A percentile compares a stretch with the other conserved stretches of the same genome.
These are phyloP conservation scores for Populus hybrid DNA, from an alignment of 441 rosid genomes.

Conservation along the genomic window DNA sequence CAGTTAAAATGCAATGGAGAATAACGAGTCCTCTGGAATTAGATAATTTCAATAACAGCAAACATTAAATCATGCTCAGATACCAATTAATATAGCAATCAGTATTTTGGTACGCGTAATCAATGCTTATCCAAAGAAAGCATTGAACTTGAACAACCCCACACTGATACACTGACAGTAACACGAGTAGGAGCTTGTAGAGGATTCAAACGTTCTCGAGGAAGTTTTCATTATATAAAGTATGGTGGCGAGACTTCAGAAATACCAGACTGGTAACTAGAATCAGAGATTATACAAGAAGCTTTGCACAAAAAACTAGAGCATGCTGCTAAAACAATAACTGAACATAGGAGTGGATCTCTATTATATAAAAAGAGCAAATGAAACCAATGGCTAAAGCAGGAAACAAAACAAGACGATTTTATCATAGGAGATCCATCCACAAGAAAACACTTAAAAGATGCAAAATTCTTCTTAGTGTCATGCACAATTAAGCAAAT, in stretches of 20 bases:
- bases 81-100: not conserved
- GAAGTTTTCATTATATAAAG: not conserved
- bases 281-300: not conserved
- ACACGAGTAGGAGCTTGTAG: not conserved
- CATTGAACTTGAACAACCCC: not conserved
- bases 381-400: not conserved
- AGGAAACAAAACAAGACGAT: not conserved
- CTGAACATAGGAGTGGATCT: not conserved
- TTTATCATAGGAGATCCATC: not conserved
- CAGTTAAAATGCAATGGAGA: not conserved
- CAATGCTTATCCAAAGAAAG: not conserved
- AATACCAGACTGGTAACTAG: not conserved
- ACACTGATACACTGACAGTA: not conserved
- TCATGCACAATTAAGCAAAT: not conserved
- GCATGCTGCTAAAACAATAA: not conserved
- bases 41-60: not conserved
- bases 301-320: not conserved
- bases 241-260: not conserved
- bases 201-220: not conserved
- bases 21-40: not conserved
- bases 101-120: not conserved
- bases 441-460: not conserved
- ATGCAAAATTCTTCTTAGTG: not conserved
- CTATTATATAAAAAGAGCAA: not conserved
- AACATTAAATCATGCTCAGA: not conserved